phyloP scores from a whole-genome alignment of 345 rosid genomes.

The Eucalyptus tenuipes region DNA sequence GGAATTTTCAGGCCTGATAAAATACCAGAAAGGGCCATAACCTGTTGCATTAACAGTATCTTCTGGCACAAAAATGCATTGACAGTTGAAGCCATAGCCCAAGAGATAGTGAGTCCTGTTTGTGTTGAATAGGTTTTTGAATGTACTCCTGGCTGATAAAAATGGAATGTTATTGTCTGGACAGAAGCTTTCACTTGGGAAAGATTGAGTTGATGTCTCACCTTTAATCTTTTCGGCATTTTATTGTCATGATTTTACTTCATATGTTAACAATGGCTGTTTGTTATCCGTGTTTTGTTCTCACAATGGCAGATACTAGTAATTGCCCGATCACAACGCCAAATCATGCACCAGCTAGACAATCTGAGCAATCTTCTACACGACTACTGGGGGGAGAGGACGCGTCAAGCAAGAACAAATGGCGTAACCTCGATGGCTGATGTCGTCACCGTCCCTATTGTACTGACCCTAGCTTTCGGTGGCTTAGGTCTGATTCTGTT shows the following conservation, averaged over 20 bases:
- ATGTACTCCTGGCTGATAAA: not conserved
- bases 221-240: not conserved
- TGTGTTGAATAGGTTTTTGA: not conserved
- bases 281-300: not conserved
- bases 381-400: slow-evolving; percentile 54
- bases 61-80: not conserved
- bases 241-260: not conserved
- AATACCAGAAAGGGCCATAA: not conserved
- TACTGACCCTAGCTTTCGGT: slow-evolving; percentile 55
- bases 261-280: not conserved
- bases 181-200: not conserved
- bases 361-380: slow-evolving; percentile 64
- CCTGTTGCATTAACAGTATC: not conserved
- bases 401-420: slow-evolving; percentile 38
- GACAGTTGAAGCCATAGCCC: not conserved
- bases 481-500: slow-evolving; percentile 41
- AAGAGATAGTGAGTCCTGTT: not conserved
- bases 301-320: slow-evolving; percentile 36
- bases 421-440: slow-evolving; percentile 12
- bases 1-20: not conserved
- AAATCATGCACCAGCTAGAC: slow-evolving; percentile 80
- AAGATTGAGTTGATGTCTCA: not conserved
- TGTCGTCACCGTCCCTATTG: slow-evolving; percentile 27
- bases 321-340: slow-evolving; percentile 72
- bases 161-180: not conserved